A percentile compares a stretch with the other conserved stretches of the same genome.
Conservation (phyloP, 2,329 filamentous ascomycete species). For the Boeremia exigua region DNA sequence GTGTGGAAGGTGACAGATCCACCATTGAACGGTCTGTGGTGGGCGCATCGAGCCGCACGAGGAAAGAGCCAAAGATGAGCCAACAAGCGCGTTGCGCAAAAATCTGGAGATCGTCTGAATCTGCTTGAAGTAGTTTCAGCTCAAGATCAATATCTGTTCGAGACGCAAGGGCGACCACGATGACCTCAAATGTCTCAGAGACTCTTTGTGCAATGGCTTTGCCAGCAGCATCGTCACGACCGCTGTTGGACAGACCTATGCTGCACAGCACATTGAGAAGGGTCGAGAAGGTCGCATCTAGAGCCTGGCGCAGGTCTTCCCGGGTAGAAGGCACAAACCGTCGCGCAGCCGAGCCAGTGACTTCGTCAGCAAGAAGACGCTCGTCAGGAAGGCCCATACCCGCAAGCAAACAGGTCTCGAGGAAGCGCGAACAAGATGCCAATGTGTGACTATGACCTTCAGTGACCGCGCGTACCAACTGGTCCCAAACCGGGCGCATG, state of each 20-base stretch:
- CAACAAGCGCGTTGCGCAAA: slow-evolving; percentile 41
- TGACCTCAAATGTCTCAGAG: slow-evolving; percentile 32
- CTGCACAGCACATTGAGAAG: slow-evolving; percentile 43
- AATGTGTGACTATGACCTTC: slow-evolving; percentile 35
- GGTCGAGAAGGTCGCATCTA: slow-evolving; percentile 45
- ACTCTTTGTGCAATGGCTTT: slow-evolving; percentile 23
- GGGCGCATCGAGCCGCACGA: slow-evolving; percentile 31
- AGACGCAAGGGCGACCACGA: slow-evolving; percentile 32
- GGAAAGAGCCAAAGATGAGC: slow-evolving; percentile 32
- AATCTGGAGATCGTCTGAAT: slow-evolving; percentile 33
- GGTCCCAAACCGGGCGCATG: slow-evolving; percentile 46
- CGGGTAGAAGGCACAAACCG: slow-evolving; percentile 33
- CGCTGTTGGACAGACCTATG: slow-evolving; percentile 36
- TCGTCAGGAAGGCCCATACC: slow-evolving; percentile 40
- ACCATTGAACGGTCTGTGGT: slow-evolving; percentile 10
- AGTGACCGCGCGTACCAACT: slow-evolving; percentile 41
- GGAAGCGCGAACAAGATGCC: slow-evolving; percentile 35
- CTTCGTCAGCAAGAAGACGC: slow-evolving; percentile 27
- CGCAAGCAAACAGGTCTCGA: slow-evolving; percentile 37
- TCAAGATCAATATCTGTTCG: slow-evolving; percentile 32
- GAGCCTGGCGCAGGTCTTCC: slow-evolving; percentile 38
- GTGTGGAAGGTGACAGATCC: slow-evolving; percentile 12
- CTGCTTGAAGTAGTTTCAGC: slow-evolving; percentile 29
- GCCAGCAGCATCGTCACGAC: slow-evolving; percentile 25
- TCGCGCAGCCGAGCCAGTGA: slow-evolving; percentile 24